A percentile compares a stretch with the other conserved stretches of the same genome.
Evolutionary conservation across 495 filamentous ascomycete genomes (phyloP).

Genomic region (Daldinia childiae): DNA sequence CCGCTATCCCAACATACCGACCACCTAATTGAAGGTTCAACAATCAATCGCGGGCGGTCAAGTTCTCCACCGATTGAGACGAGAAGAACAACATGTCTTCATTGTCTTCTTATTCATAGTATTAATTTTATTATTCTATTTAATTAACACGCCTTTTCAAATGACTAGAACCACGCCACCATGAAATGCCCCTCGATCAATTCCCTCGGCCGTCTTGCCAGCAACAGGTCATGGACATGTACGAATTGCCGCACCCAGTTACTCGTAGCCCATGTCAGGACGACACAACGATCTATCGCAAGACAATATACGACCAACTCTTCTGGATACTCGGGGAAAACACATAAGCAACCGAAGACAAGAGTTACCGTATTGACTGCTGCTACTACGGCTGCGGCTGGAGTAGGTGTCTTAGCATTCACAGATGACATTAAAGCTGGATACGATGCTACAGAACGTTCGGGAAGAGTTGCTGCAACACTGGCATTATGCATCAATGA

Average conservation of each 20-base stretch:
- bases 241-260: conserved; percentile 54
- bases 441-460: conserved; percentile 77
- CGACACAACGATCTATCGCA: conserved; percentile 39
- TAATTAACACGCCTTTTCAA: conserved; percentile 10
- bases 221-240: conserved; percentile 52
- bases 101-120: conserved; percentile 22
- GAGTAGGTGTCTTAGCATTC: conserved; percentile 69
- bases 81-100: conserved; percentile 37
- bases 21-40: conserved; percentile 30
- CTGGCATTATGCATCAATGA: conserved; percentile 89
- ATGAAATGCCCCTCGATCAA: conserved; percentile 49
- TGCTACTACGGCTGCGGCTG: conserved; percentile 63
- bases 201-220: conserved; percentile 43
- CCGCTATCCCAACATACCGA: conserved; percentile 33
- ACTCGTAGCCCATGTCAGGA: conserved; percentile 30
- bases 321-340: conserved; percentile 35
- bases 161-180: conserved; percentile 32
- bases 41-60: conserved; percentile 23
- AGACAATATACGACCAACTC: conserved; percentile 46
- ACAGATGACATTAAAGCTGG: conserved; percentile 76
- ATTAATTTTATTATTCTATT: conserved; percentile 5
- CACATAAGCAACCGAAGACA: conserved; percentile 24
- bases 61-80: conserved; percentile 16
- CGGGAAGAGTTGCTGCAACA: conserved; percentile 78
- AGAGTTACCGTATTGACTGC: conserved; percentile 47